Base-by-base conservation (phyloP, 2,329 filamentous ascomycete species). In the Coniochaeta sp. region DNA sequence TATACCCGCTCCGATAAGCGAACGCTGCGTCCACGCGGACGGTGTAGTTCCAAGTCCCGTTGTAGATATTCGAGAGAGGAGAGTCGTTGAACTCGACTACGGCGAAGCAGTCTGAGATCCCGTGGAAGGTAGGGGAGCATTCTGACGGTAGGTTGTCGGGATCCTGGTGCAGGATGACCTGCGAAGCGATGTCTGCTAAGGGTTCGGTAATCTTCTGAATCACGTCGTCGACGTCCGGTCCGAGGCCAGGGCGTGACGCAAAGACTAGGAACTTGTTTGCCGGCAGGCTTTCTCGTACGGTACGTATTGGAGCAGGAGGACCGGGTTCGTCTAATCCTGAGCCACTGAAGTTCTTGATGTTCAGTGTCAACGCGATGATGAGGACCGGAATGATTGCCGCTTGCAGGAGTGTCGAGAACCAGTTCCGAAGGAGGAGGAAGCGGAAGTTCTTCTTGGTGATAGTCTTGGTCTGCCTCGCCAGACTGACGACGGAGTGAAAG, bases 1-100 rank as follows among this genome's bases (percentile, higher is more conserved):
- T 51, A 33, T 58, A 52, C 26, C 56, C 62, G 13, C 53, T 70
- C 69, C 7, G 58, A 62, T 42, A 77, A 31, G 53, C 45, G 20
- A 55, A 52, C 3, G 54, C 53, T 1, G 55, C 58, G 48, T 66
- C 62, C 14, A 56, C 56, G 1, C 58, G 56, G 31, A 67, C 56
- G 1, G 56, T 59, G 49, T 67, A 67, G 20, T 60, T 58, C 62
- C 63, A 67, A 12, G 58, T 61, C 30, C 61, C 57, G 9, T 54
- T 55, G 24, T 45, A 22, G 8, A 50, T 50, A 20, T 53, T 50
- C 4, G 61, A 65, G 38, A 58, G 50, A 5, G 63, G 65, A 5
- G 62, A 65, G 56, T 68, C 63, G 42, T 51, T 49, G 51, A 68
- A 64, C 24, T 49, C 58, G 7, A 67, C 53, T 22, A 59, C 51